Evolutionary conservation across 2,329 filamentous ascomycete species (phyloP).

Genomic region (Colletotrichum euphorbiae): DNA sequence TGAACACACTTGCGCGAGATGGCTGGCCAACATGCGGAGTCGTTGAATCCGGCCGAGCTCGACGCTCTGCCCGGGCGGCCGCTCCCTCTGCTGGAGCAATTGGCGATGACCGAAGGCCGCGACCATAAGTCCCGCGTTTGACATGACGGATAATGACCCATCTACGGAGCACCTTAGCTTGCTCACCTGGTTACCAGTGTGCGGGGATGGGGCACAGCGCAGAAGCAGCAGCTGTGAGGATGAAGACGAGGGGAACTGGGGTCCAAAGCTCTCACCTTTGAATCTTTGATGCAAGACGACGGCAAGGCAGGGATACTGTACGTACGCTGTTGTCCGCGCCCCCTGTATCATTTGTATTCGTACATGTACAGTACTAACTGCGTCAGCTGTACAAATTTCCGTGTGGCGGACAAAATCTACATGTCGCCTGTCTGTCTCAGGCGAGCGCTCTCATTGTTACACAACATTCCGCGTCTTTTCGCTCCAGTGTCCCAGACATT

Average conservation of each 20-base stretch:
- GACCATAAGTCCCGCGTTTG: not conserved
- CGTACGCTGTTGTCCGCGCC: no score
- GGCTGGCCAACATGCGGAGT: not conserved
- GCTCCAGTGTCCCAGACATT: not conserved
- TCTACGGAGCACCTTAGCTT: no score
- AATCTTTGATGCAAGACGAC: no score
- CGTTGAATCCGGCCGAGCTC: conserved; percentile 15
- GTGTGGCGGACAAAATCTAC: not conserved
- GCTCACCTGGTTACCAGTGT: not conserved
- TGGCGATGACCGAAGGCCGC: not conserved
- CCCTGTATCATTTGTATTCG: no score
- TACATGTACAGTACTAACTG: no score
- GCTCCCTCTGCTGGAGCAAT: not conserved
- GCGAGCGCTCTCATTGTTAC: conserved; percentile 13
- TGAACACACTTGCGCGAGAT: no score
- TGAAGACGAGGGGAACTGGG: no score
- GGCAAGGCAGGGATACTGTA: no score
- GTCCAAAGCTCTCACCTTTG: no score
- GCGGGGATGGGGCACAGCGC: not conserved
- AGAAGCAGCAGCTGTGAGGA: no score
- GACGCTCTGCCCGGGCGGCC: not conserved
- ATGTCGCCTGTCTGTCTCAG: not conserved
- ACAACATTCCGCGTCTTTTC: conserved; percentile 7
- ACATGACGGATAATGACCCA: not conserved
- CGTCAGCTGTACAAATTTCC: no score